Base-by-base conservation (phyloP, 1,284 basidiomycete species). In the Athelia psychrophila region DNA sequence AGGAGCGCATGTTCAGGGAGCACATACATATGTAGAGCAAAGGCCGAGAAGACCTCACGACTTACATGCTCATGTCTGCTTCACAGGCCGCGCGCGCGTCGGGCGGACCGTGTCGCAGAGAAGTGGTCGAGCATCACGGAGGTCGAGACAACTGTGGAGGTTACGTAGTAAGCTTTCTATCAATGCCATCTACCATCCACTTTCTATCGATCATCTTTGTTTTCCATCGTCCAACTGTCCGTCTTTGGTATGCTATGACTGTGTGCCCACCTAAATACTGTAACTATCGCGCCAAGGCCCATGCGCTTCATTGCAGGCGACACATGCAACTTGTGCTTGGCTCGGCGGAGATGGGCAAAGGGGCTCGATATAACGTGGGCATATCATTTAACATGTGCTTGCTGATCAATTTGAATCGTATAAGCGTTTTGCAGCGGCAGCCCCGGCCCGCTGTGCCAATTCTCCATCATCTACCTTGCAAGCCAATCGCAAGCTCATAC, bases 1-100 rank as follows among this genome's bases (percentile, higher is more conserved):
- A 98, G 89, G 98, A 99, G 86, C 95, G 96, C 78, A 96, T 99
- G 52, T 83, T 99, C 61, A 97, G 97, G 94, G 95, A 98, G 77
- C 93, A 93, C 84, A 98, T 98, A 73, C 95, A 98, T 86, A n/a
- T n/a, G n/a, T n/a, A 96, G 97, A 77, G 96, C 96, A 68, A 99
- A 99, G 84, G 96, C 97, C 62, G 97, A 99, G 87, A 96, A 96
- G 86, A 86, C 84, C 76, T n/a, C n/a, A n/a, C n/a, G n/a, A n/a
- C n/a, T n/a, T n/a, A n/a, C n/a, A n/a, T n/a, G n/a, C n/a, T n/a
- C 15, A 5, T 20, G 10, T 9, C 9, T 6, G 6, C 22, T 6
- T 57, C 61, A 23, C 63, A 97, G 95, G 93, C 94, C 91, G 66
- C 92, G 96, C 69, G 93, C 96, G 79, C 93, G 96, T 73, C 92